phyloP scores from a whole-genome alignment of 495 filamentous ascomycete species.

The Letharia lupina region DNA sequence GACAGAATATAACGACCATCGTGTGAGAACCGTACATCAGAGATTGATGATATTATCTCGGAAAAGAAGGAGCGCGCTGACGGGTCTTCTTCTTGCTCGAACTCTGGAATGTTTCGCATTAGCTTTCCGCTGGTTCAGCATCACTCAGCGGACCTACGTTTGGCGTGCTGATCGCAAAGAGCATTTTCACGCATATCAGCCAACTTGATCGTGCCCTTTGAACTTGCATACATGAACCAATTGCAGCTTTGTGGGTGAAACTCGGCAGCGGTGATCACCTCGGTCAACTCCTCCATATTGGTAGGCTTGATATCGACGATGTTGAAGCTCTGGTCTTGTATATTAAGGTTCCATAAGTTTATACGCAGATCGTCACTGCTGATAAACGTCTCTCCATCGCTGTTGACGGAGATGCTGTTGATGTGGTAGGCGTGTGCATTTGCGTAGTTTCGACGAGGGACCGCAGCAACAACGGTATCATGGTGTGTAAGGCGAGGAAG shows the following conservation, averaged over 20 bases:
- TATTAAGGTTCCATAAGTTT: constrained; percentile 98
- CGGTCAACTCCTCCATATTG: constrained; percentile 98
- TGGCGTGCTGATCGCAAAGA: constrained; percentile 89
- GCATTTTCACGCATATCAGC: constrained; percentile 97
- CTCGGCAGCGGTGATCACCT: constrained; percentile 96
- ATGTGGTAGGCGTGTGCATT: constrained; percentile 99
- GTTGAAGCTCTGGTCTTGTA: constrained; percentile 99
- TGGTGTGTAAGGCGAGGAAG: constrained; percentile 94
- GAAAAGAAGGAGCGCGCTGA: constrained; percentile 98
- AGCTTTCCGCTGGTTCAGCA: background rate
- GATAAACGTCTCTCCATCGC: constrained; percentile 98
- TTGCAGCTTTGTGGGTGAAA: constrained; percentile 97
- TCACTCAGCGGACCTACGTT: constrained; percentile 54
- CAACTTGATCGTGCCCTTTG: constrained; percentile 97
- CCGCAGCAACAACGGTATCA: constrained; percentile 95
- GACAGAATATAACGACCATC: constrained; percentile 97
- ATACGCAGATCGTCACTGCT: constrained; percentile 95
- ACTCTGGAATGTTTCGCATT: constrained; percentile 49
- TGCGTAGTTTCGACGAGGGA: constrained; percentile 89
- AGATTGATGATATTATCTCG: constrained; percentile 98
- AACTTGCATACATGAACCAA: constrained; percentile 99
- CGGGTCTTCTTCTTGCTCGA: constrained; percentile 99
- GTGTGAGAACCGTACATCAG: constrained; percentile 92
- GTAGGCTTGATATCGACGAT: constrained; percentile 99
- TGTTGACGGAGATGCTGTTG: constrained; percentile 99